Evolutionary conservation across 139 green algal genomes (phyloP).

Genomic region (Tetradesmus obliquus): DNA sequence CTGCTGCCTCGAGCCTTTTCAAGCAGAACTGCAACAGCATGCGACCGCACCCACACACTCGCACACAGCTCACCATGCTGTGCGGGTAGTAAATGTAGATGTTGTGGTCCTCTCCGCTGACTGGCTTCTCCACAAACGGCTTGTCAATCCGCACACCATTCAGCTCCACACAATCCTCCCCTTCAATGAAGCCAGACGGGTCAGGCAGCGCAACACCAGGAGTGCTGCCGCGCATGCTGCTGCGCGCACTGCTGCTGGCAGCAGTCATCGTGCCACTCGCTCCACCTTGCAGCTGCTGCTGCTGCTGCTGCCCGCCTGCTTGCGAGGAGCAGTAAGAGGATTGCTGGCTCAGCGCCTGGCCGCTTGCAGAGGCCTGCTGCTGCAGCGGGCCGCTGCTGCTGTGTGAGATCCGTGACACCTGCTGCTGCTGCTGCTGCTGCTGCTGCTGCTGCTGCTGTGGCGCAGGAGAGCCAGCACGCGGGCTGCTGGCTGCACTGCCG

Average conservation of each 20-base stretch:
- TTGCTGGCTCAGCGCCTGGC: not conserved
- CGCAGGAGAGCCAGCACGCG: not conserved
- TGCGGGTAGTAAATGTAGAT: conserved; percentile 86
- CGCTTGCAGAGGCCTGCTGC: not conserved
- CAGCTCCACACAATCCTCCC: conserved; percentile 46
- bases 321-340: not conserved
- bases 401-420: not conserved
- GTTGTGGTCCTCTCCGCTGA: conserved; percentile 97
- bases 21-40: too few species aligned
- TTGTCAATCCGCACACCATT: conserved; percentile 90
- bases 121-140: conserved; percentile 99
- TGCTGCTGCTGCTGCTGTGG: not conserved
- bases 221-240: conserved; percentile 15
- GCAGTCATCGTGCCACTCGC: not conserved
- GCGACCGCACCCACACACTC: not conserved
- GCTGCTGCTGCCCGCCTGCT: not conserved
- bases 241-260: not conserved
- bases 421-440: not conserved
- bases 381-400: not conserved
- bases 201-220: conserved; percentile 48
- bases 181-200: conserved; percentile 88
- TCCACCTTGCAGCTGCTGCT: not conserved
- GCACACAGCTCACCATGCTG: conserved; percentile 68
- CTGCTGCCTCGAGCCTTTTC: too few species aligned
- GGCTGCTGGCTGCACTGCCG: not conserved